Conservation (phyloP, 306 rosid genomes). For the Abrus precatorius region DNA sequence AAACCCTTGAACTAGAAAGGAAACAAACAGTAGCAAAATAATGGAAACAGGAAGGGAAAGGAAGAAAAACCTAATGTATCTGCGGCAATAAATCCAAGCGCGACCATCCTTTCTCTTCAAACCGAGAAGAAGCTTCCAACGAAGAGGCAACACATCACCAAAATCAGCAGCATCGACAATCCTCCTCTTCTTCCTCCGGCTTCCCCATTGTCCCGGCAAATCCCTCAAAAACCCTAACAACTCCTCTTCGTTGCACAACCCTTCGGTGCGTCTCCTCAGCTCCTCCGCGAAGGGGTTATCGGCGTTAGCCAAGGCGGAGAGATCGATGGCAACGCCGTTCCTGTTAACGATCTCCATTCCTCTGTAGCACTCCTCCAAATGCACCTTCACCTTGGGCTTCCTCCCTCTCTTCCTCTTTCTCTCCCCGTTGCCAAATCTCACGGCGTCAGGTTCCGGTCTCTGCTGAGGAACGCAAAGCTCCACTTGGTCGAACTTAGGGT, state of each 20-base stretch:
- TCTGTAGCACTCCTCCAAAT: slow-evolving; percentile 54
- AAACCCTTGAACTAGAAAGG: slow-evolving; percentile 23
- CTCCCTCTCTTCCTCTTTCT: slow-evolving; percentile 83
- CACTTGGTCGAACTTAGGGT: slow-evolving; percentile 72
- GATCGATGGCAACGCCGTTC: slow-evolving; percentile 62
- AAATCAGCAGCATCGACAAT: slow-evolving; percentile 76
- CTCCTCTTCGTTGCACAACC: slow-evolving; percentile 69
- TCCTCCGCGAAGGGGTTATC: slow-evolving; percentile 76
- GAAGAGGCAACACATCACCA: slow-evolving; percentile 71
- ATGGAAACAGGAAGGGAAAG: not conserved
- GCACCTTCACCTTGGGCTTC: slow-evolving; percentile 70
- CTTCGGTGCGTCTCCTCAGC: slow-evolving; percentile 68
- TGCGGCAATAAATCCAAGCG: slow-evolving; percentile 88
- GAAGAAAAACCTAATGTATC: slow-evolving; percentile 73
- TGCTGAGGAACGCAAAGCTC: slow-evolving; percentile 39
- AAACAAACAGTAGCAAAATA: not conserved
- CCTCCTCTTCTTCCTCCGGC: slow-evolving; percentile 85
- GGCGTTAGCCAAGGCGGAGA: slow-evolving; percentile 45
- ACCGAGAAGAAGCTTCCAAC: slow-evolving; percentile 85
- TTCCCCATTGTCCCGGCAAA: slow-evolving; percentile 87
- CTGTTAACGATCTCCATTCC: slow-evolving; percentile 59
- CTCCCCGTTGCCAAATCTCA: slow-evolving; percentile 21
- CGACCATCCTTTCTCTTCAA: slow-evolving; percentile 85
- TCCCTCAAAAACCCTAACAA: slow-evolving; percentile 80
- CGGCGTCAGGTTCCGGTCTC: slow-evolving; percentile 1